A percentile compares a stretch with the other conserved stretches of the same genome.
phyloP scores from a whole-genome alignment of 2,329 filamentous ascomycete species.

The Cryoendolithus antarcticus region DNA sequence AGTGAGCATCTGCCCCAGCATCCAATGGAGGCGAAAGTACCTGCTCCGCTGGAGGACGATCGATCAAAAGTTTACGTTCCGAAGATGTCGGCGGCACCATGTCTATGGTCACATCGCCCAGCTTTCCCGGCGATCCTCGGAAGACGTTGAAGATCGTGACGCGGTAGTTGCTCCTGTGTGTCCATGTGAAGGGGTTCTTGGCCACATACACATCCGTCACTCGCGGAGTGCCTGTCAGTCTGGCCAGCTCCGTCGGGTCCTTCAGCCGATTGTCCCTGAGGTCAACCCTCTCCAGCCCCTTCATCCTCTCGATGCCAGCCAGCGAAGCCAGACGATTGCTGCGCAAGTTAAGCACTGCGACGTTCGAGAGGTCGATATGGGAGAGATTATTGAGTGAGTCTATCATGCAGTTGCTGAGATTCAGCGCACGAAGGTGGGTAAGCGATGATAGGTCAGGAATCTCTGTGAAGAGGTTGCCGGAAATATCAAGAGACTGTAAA shows the following conservation, averaged over 20 bases:
- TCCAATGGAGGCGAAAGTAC: conserved; percentile 59
- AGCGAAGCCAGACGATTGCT: conserved; percentile 79
- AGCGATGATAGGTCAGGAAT: conserved; percentile 81
- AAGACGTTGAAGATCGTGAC: conserved; percentile 94
- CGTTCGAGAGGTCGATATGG: conserved; percentile 77
- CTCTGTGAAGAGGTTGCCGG: conserved; percentile 84
- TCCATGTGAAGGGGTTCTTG: conserved; percentile 83
- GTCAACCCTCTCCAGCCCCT: conserved; percentile 80
- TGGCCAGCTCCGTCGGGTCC: conserved; percentile 83
- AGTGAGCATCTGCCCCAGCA: conserved; percentile 43
- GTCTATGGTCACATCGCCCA: conserved; percentile 83
- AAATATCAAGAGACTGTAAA: conserved; percentile 82
- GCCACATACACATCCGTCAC: conserved; percentile 86
- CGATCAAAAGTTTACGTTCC: conserved; percentile 73
- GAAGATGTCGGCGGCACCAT: conserved; percentile 68
- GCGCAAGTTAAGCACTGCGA: conserved; percentile 82
- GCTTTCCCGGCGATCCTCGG: conserved; percentile 76
- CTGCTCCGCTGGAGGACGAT: conserved; percentile 68
- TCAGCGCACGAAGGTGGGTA: conserved; percentile 78
- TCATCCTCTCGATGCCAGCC: conserved; percentile 77
- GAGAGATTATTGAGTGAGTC: conserved; percentile 80
- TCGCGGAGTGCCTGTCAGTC: conserved; percentile 80
- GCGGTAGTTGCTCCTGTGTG: conserved; percentile 64
- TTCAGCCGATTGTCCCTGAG: conserved; percentile 78
- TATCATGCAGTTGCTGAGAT: conserved; percentile 96